These are phyloP conservation scores for Dimargaris xerosporica DNA, from an alignment of 192 early-diverging fungal genomes.

Conservation along the genomic window DNA sequence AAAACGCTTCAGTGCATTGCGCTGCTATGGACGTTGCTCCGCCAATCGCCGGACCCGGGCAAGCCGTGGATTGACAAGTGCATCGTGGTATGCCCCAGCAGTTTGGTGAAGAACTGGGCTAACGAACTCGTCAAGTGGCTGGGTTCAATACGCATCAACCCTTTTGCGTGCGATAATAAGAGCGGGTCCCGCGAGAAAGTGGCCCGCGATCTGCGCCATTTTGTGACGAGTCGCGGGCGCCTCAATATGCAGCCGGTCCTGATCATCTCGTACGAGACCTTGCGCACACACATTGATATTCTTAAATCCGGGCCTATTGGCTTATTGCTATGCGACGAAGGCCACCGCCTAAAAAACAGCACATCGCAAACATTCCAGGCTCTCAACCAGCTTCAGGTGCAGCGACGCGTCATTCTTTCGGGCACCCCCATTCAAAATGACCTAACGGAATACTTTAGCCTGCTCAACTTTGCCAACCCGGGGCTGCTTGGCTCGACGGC, in stretches of 20 bases:
- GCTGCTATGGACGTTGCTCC: conserved; percentile 91
- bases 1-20: conserved; percentile 87
- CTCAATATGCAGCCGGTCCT: conserved; percentile 78
- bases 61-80: conserved; percentile 93
- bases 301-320: conserved; percentile 73
- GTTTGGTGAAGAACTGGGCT: conserved; percentile 94
- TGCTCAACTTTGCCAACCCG: conserved; percentile 92
- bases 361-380: conserved; percentile 68
- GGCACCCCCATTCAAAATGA: conserved; percentile 95
- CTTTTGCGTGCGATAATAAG: conserved; percentile 80
- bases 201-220: conserved; percentile 55
- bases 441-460: conserved; percentile 80
- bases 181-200: conserved; percentile 79
- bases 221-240: conserved; percentile 72
- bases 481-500: conserved; percentile 68
- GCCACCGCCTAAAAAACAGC: conserved; percentile 87
- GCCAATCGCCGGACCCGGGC: conserved; percentile 72
- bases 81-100: conserved; percentile 92
- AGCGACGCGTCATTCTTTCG: conserved; percentile 83
- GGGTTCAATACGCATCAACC: conserved; percentile 59
- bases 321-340: conserved; percentile 91
- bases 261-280: conserved; percentile 95
- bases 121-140: conserved; percentile 98
- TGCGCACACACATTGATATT: conserved; percentile 66
- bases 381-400: conserved; percentile 71